A percentile compares a stretch with the other conserved stretches of the same genome.
phyloP scores from a whole-genome alignment of 495 filamentous ascomycete species.

The Tuber indicum region DNA sequence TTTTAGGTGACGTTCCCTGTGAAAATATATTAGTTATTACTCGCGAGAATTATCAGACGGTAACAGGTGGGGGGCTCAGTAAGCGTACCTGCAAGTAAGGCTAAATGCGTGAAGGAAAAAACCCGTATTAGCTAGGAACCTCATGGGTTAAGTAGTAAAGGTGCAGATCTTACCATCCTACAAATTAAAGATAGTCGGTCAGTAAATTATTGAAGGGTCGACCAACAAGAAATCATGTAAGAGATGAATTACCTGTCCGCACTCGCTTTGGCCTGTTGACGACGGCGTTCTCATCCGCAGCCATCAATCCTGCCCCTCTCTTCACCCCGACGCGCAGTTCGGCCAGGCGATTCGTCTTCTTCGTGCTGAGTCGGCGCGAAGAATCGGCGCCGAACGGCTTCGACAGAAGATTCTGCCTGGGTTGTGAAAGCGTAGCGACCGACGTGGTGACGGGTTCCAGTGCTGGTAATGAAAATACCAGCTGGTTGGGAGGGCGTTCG shows the following conservation, averaged over 20 bases:
- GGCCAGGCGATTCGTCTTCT: slow-evolving; percentile 30
- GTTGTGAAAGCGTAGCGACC: slow-evolving; percentile 36
- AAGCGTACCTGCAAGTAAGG: slow-evolving; percentile 39
- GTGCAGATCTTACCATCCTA: slow-evolving; percentile 40
- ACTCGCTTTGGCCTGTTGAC: slow-evolving; percentile 43
- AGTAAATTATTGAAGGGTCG: slow-evolving; percentile 21
- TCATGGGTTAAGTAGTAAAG: slow-evolving; percentile 13
- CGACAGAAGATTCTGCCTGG: slow-evolving; percentile 27
- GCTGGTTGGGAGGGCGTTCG: slow-evolving; percentile 24
- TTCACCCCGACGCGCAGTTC: slow-evolving; percentile 37
- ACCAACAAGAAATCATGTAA: slow-evolving; percentile 4
- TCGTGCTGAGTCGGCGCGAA: slow-evolving; percentile 35
- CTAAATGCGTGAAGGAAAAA: slow-evolving; percentile 26
- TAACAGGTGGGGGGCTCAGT: background rate
- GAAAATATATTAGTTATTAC: slow-evolving; percentile 22
- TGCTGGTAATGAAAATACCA: slow-evolving; percentile 29
- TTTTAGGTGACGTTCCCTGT: slow-evolving; percentile 54
- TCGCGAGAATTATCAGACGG: slow-evolving; percentile 4
- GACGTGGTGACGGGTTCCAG: slow-evolving; percentile 30
- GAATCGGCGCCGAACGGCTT: slow-evolving; percentile 27
- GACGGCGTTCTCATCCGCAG: slow-evolving; percentile 37
- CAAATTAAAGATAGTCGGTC: slow-evolving; percentile 24
- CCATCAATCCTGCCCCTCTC: slow-evolving; percentile 37
- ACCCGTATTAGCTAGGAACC: slow-evolving; percentile 22
- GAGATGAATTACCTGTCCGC: slow-evolving; percentile 41